These are phyloP conservation scores for Rusavskia elegans DNA, from an alignment of 495 filamentous ascomycete genomes.

Conservation along the genomic window DNA sequence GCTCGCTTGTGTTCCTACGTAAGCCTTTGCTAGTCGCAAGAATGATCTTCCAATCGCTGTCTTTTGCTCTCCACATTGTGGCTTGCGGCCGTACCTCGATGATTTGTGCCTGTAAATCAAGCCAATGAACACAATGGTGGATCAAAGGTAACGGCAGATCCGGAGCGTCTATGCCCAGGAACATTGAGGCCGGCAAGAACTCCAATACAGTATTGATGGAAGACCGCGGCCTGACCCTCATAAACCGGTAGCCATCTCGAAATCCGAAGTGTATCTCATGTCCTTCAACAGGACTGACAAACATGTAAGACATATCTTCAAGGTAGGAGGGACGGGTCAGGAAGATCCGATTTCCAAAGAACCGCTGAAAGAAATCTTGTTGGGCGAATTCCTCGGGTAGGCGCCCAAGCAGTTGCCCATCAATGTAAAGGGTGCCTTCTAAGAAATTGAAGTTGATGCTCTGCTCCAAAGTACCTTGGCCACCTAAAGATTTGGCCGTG, in stretches of 20 bases:
- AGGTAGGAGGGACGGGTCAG: conserved; percentile 27
- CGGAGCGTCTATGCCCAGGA: no score
- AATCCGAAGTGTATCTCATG: conserved; percentile 35
- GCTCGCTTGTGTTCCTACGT: no score
- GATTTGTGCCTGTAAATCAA: conserved; percentile 19
- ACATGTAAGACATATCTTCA: conserved; percentile 28
- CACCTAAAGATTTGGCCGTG: no score
- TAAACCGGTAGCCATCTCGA: conserved; percentile 19
- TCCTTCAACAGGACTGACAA: conserved; percentile 14
- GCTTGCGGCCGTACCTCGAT: conserved; percentile 35
- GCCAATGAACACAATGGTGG: no score
- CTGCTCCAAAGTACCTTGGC: no score
- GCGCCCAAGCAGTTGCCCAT: conserved; percentile 29
- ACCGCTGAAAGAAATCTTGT: conserved; percentile 19
- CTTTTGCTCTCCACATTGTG: conserved; percentile 21
- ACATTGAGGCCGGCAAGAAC: not conserved
- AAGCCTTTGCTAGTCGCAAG: not conserved
- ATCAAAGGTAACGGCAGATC: no score
- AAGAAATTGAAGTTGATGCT: conserved; percentile 24
- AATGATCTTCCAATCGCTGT: conserved; percentile 3
- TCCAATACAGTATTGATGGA: not conserved
- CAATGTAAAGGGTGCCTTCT: conserved; percentile 31
- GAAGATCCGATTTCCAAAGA: conserved; percentile 35
- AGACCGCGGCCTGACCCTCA: conserved; percentile 17
- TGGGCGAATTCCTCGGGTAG: conserved; percentile 28